Percentiles rank a stretch among this genome's conserved stretches.
Evolutionary conservation across 2,329 filamentous ascomycete species (phyloP).

Genomic region (Arthrobotrys iridis): DNA sequence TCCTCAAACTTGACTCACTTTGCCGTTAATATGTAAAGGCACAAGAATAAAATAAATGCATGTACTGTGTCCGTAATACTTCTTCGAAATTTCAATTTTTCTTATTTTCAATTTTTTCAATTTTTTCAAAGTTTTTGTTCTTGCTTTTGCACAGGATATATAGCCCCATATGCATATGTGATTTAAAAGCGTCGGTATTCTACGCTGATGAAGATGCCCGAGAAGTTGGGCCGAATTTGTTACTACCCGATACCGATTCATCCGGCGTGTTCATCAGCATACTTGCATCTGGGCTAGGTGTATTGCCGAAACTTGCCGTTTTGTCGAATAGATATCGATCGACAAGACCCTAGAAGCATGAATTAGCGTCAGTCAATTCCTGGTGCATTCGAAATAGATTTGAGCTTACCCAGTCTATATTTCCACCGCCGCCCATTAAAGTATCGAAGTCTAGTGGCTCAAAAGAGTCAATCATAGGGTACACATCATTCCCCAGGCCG

Average conservation of each 20-base stretch:
- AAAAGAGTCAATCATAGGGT: constrained; percentile 42
- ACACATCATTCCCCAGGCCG: constrained; percentile 29
- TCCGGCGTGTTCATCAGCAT: constrained; percentile 7
- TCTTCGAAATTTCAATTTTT: no score
- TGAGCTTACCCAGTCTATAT: constrained; percentile 39
- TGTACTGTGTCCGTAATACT: no score
- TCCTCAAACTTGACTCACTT: no score
- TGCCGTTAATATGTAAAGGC: no score
- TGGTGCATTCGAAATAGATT: background rate
- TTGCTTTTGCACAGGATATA: no score
- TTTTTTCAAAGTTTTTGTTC: no score
- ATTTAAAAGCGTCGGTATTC: background rate
- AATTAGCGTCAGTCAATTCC: background rate
- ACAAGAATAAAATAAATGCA: no score
- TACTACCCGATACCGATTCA: background rate
- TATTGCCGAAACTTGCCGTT: background rate
- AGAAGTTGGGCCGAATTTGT: background rate
- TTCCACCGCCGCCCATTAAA: constrained; percentile 29
- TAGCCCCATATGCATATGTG: background rate
- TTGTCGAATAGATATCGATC: constrained; percentile 47
- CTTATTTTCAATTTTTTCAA: no score
- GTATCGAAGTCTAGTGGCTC: constrained; percentile 46
- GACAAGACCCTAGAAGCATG: constrained; percentile 27
- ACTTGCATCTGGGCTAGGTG: background rate
- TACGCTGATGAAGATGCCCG: constrained; percentile 1